Evolutionary conservation across 1,139 yeast genomes (phyloP), one percentile per base, ranked within the genome.

Genomic region (Debaryomycetaceae sp.): DNA sequence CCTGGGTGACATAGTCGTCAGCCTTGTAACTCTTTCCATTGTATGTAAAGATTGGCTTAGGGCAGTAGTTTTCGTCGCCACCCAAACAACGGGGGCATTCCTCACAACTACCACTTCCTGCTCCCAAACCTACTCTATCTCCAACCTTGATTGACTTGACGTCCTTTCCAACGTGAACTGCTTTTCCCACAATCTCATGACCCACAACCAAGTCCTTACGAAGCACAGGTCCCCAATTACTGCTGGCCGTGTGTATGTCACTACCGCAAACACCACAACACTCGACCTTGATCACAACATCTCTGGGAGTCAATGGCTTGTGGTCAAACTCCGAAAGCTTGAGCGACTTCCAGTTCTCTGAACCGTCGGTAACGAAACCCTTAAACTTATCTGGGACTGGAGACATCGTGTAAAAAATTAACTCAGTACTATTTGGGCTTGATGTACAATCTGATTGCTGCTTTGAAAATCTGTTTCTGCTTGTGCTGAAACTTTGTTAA

Each of bases 61-160:
- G 54, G 57, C 81, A 77, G 60, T 76, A 76, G 50, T 71, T 76
- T 53, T 76, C 80, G 54, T 75, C 69, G 50, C 65, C 61, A 37
- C 44, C 45, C 8, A 56, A 48, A 56, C 81, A 77, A 51, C 75
- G 67, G 24, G 62, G 51, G 57, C 82, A 77, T 11, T 66, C 62
- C 31, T 54, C 46, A 58, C 83, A 78, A n/a, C 76, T 61, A 42
- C 58, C 60, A 24, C 68, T 64, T 49, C 70, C 76, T 8, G 81
- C 81, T 48, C 82, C 83, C 40, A 76, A 60, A 39, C 81, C 81
- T 27, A 72, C 76, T 47, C 79, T 62, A 47, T 75, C 70, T 39
- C 78, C 78, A 3, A 75, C 50, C 50, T 72, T 62, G 52, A 58
- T 41, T 37, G 45, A 34, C 34, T 54, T 56, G 40, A 66, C 71